Percentiles rank a stretch among this genome's conserved stretches.
Conservation (phyloP, 345 rosid genomes). For the Brassica nigra region DNA sequence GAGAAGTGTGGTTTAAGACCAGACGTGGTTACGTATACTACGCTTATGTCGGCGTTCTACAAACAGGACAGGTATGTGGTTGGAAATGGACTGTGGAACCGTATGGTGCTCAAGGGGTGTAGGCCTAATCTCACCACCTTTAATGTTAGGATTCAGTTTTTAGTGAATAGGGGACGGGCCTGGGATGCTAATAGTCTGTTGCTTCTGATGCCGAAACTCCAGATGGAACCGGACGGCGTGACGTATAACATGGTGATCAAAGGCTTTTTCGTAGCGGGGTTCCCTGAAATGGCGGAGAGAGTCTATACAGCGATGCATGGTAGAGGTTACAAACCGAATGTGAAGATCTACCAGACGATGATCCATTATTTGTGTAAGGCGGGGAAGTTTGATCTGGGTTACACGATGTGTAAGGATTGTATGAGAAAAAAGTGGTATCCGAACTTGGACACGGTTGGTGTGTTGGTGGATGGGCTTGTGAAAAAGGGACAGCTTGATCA, state of each 20-base stretch:
- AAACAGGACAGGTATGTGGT: slow-evolving; percentile 49
- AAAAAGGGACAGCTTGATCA: slow-evolving; percentile 49
- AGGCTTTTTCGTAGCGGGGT: slow-evolving; percentile 71
- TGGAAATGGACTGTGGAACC: slow-evolving; percentile 83
- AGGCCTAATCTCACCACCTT: slow-evolving; percentile 72
- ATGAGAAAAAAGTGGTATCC: slow-evolving; percentile 67
- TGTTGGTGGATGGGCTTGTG: slow-evolving; percentile 60
- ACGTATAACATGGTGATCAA: slow-evolving; percentile 80
- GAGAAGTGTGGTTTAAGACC: slow-evolving; percentile 59
- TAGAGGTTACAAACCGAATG: slow-evolving; percentile 55
- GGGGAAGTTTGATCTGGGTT: slow-evolving; percentile 62
- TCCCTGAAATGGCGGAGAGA: slow-evolving; percentile 74
- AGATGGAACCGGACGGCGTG: slow-evolving; percentile 60
- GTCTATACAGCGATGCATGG: slow-evolving; percentile 64
- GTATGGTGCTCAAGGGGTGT: slow-evolving; percentile 72
- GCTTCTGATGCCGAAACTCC: slow-evolving; percentile 58
- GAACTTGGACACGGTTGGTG: slow-evolving; percentile 56
- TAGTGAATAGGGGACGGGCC: slow-evolving; percentile 60
- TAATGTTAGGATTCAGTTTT: slow-evolving; percentile 73
- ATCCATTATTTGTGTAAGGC: slow-evolving; percentile 73
- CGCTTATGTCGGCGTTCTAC: slow-evolving; percentile 71
- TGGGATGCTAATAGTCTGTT: slow-evolving; percentile 72
- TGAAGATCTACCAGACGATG: slow-evolving; percentile 77
- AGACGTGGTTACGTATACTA: slow-evolving; percentile 73
- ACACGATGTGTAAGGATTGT: slow-evolving; percentile 71